These are phyloP conservation scores for Pseudozyma flocculosa DNA, from an alignment of 1,284 basidiomycete species.

Conservation along the genomic window DNA sequence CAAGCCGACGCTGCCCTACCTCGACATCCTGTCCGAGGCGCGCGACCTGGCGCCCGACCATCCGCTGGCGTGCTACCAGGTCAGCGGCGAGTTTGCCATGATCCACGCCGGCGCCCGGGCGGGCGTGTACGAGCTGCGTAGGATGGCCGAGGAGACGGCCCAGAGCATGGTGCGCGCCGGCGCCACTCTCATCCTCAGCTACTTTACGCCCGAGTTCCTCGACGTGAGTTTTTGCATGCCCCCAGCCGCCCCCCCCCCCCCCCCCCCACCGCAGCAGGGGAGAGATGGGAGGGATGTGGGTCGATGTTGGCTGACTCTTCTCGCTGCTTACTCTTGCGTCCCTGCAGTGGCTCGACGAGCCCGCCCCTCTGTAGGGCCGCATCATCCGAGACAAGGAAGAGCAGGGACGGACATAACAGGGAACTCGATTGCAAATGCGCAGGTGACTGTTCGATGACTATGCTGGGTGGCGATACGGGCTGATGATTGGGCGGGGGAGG, in stretches of 20 bases:
- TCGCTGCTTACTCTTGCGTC: background rate
- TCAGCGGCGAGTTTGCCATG: conserved; percentile 89
- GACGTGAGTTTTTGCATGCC: conserved; percentile 26
- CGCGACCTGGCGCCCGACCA: conserved; percentile 77
- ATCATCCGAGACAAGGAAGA: too few species aligned
- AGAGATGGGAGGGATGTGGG: background rate
- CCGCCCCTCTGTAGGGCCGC: background rate
- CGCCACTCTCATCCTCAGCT: conserved; percentile 83
- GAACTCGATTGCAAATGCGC: too few species aligned
- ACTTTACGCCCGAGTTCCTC: conserved; percentile 89
- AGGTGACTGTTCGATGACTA: too few species aligned
- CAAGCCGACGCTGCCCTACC: conserved; percentile 92
- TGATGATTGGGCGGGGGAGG: too few species aligned
- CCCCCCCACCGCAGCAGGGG: too few species aligned
- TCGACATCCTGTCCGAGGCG: conserved; percentile 91
- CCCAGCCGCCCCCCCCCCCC: background rate
- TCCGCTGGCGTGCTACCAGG: conserved; percentile 82
- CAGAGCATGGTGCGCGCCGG: conserved; percentile 90
- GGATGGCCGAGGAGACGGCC: conserved; percentile 89
- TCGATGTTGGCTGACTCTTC: background rate
- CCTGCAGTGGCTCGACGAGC: conserved; percentile 33
- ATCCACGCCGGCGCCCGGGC: conserved; percentile 87
- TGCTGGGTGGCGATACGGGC: too few species aligned
- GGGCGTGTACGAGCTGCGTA: conserved; percentile 85
- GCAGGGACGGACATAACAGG: too few species aligned